phyloP scores from a whole-genome alignment of 139 green algal genomes.

The Microglena sp. region DNA sequence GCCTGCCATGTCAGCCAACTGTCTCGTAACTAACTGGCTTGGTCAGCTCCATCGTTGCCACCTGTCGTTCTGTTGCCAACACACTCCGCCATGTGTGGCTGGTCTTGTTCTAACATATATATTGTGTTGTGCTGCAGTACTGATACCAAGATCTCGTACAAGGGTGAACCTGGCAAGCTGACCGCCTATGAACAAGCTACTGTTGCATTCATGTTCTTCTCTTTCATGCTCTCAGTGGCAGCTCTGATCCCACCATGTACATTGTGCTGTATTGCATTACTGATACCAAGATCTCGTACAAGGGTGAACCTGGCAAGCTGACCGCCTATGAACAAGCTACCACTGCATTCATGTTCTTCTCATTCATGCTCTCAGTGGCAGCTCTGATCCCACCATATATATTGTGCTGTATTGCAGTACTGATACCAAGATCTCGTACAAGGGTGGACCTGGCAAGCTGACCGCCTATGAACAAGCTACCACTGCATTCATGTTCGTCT shows the following conservation, averaged over 20 bases:
- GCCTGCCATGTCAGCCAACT: too few relatives aligned
- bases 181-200: conserved; percentile 48
- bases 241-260: too few relatives aligned
- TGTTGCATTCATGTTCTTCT: conserved; percentile 62
- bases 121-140: too few relatives aligned
- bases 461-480: conserved; percentile 48
- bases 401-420: too few relatives aligned
- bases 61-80: too few relatives aligned
- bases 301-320: conserved; percentile 36
- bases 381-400: too few relatives aligned
- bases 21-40: too few relatives aligned
- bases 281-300: conserved; percentile 28
- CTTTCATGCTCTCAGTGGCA: conserved; percentile 53
- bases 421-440: conserved; percentile 28
- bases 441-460: conserved; percentile 35
- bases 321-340: conserved; percentile 48
- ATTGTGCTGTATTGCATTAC: too few relatives aligned
- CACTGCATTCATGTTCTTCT: conserved; percentile 63
- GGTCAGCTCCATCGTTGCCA: too few relatives aligned
- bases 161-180: conserved; percentile 36
- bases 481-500: conserved; percentile 62
- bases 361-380: conserved; percentile 53
- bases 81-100: too few relatives aligned
- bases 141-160: conserved; percentile 28
- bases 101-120: too few relatives aligned